Evolutionary conservation across 1,139 yeast species (phyloP).

Genomic region (Suhomyces wounanorum): DNA sequence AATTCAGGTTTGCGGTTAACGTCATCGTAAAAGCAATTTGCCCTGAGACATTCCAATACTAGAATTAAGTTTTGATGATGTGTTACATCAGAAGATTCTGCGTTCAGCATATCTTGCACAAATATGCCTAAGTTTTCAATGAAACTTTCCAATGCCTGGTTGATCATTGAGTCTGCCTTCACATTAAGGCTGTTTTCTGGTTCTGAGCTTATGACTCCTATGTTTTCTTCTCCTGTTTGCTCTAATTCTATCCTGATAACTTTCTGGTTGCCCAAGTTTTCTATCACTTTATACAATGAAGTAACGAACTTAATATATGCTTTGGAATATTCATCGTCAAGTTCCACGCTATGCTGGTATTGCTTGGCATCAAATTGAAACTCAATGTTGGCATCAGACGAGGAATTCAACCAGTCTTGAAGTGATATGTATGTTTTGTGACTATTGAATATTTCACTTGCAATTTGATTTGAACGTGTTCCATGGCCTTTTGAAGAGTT

Average conservation of each 20-base stretch:
- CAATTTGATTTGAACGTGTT: background rate
- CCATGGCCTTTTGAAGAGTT: background rate
- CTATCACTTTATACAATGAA: conserved; percentile 36
- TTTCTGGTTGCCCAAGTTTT: conserved; percentile 27
- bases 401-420: conserved; percentile 41
- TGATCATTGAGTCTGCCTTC: conserved; percentile 20
- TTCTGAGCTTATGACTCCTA: conserved; percentile 36
- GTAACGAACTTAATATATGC: conserved; percentile 34
- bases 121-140: conserved; percentile 27
- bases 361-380: conserved; percentile 33
- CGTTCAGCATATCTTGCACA: conserved; percentile 17
- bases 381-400: conserved; percentile 22
- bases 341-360: conserved; percentile 29
- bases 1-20: conserved; percentile 48
- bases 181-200: conserved; percentile 6
- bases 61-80: conserved; percentile 41
- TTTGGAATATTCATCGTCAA: conserved; percentile 21
- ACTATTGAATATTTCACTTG: conserved; percentile 14
- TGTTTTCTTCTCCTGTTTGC: conserved; percentile 29
- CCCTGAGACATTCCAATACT: conserved; percentile 59
- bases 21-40: conserved; percentile 49
- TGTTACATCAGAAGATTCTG: conserved; percentile 19
- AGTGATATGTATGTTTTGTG: conserved; percentile 27
- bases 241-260: conserved; percentile 22
- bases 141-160: conserved; percentile 22